Evolutionary conservation across 768 basidiomycete genomes (phyloP).

Genomic region (Mycena kentingensis): DNA sequence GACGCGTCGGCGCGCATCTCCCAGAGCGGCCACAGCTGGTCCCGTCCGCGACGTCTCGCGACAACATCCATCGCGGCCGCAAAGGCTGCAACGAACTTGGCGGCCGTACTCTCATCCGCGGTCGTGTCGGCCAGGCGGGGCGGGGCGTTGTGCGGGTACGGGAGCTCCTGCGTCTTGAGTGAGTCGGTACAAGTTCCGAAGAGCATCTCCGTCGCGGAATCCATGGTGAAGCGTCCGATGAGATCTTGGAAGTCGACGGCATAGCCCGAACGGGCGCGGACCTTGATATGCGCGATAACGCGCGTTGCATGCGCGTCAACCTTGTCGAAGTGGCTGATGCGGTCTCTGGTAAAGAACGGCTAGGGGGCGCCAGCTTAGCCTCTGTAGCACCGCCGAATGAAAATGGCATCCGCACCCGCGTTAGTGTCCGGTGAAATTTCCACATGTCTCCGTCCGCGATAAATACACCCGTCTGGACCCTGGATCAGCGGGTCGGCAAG

Average conservation of each 20-base stretch:
- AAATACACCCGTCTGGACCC: conserved; percentile 50
- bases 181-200: conserved; percentile 51
- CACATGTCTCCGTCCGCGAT: conserved; percentile 62
- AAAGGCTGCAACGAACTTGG: conserved; percentile 52
- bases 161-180: conserved; percentile 48
- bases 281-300: conserved; percentile 44
- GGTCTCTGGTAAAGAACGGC: conserved; percentile 60
- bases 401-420: conserved; percentile 15
- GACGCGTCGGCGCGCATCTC: conserved; percentile 57
- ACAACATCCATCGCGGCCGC: conserved; percentile 46
- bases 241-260: conserved; percentile 62
- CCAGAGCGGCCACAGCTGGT: conserved; percentile 50
- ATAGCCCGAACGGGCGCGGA: conserved; percentile 45
- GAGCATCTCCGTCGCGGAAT: conserved; percentile 61
- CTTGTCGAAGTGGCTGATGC: conserved; percentile 55
- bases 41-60: conserved; percentile 41
- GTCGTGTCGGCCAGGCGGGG: conserved; percentile 20
- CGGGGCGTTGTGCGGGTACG: conserved; percentile 44
- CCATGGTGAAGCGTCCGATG: conserved; percentile 59
- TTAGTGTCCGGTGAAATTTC: conserved; percentile 43
- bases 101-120: conserved; percentile 25
- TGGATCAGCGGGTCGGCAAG: background rate
- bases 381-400: background rate
- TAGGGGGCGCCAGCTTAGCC: conserved; percentile 34
- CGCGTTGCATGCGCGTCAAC: conserved; percentile 53